Percentiles rank a stretch among this genome's conserved stretches.
phyloP scores from a whole-genome alignment of 352 stramenopile genomes.

The Phytophthora pisi region DNA sequence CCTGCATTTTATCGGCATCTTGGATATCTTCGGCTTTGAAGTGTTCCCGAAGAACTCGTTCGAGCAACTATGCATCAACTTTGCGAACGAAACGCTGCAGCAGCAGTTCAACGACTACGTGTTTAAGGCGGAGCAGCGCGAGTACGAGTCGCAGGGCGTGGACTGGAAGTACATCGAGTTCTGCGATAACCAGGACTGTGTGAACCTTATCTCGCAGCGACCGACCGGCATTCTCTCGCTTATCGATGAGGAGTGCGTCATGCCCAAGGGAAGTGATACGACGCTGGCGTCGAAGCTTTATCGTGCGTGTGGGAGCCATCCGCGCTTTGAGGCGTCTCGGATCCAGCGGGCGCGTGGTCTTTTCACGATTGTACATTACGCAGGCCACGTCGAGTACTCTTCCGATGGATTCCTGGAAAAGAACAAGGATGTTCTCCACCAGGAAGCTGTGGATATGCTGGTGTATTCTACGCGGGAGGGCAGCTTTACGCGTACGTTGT shows the following conservation, averaged over 20 bases:
- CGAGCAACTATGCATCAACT: slow-evolving; percentile 93
- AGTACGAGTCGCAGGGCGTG: slow-evolving; percentile 85
- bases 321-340: slow-evolving; percentile 71
- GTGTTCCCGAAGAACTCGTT: slow-evolving; percentile 92
- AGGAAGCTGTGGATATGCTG: slow-evolving; percentile 83
- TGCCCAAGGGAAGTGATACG: slow-evolving; percentile 84
- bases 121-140: slow-evolving; percentile 87
- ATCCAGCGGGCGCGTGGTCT: slow-evolving; percentile 75
- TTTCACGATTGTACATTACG: slow-evolving; percentile 87
- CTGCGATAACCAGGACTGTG: slow-evolving; percentile 88
- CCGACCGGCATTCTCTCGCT: slow-evolving; percentile 82
- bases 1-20: slow-evolving; percentile 86
- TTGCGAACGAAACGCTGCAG: slow-evolving; percentile 89
- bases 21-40: slow-evolving; percentile 95
- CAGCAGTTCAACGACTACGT: slow-evolving; percentile 91
- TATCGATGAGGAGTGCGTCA: slow-evolving; percentile 90
- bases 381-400: slow-evolving; percentile 82
- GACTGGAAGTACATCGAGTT: slow-evolving; percentile 89
- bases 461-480: slow-evolving; percentile 71
- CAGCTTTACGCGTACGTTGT: slow-evolving; percentile 77
- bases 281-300: slow-evolving; percentile 88
- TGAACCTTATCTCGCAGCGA: slow-evolving; percentile 91
- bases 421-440: slow-evolving; percentile 87
- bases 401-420: slow-evolving; percentile 82
- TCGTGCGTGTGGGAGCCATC: slow-evolving; percentile 60